Evolutionary conservation across 805 yeast species (phyloP).

Genomic region (Candida bentonensis): DNA sequence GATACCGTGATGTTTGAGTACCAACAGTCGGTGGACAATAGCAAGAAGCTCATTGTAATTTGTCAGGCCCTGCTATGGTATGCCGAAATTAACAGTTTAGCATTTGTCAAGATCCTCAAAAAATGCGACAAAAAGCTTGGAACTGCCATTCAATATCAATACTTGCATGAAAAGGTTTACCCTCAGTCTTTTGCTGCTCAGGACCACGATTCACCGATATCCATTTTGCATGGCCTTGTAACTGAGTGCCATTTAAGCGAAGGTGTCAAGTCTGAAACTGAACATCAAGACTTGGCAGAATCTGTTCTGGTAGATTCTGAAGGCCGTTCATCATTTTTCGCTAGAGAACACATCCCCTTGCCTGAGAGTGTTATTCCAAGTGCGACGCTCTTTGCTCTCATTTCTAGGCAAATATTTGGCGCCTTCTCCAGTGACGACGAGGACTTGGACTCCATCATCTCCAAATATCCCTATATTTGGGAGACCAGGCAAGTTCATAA

Average conservation of each 20-base stretch:
- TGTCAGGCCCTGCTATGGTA: conserved; percentile 46
- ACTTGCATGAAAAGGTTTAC: conserved; percentile 43
- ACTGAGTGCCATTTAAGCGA: conserved; percentile 31
- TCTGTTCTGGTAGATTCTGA: conserved; percentile 10
- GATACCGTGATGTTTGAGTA: neutral
- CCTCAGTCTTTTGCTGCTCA: conserved; percentile 54
- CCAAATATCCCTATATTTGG: conserved; percentile 18
- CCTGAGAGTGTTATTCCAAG: neutral
- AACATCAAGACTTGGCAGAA: conserved; percentile 44
- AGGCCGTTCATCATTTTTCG: neutral
- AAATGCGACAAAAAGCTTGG: conserved; percentile 67
- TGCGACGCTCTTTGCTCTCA: neutral
- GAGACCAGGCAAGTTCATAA: neutral
- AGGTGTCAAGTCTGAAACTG: conserved; percentile 42
- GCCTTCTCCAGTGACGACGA: neutral
- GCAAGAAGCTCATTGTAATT: neutral
- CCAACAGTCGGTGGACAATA: neutral
- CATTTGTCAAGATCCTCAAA: conserved; percentile 64
- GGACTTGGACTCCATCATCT: conserved; percentile 26
- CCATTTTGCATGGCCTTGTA: neutral
- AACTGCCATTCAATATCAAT: conserved; percentile 33
- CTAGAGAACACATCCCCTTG: neutral
- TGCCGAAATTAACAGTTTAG: conserved; percentile 72
- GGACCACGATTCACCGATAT: conserved; percentile 30
- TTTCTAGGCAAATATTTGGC: neutral